Base-by-base conservation (phyloP, 495 filamentous ascomycete species). In the Aspergillus sparsus region DNA sequence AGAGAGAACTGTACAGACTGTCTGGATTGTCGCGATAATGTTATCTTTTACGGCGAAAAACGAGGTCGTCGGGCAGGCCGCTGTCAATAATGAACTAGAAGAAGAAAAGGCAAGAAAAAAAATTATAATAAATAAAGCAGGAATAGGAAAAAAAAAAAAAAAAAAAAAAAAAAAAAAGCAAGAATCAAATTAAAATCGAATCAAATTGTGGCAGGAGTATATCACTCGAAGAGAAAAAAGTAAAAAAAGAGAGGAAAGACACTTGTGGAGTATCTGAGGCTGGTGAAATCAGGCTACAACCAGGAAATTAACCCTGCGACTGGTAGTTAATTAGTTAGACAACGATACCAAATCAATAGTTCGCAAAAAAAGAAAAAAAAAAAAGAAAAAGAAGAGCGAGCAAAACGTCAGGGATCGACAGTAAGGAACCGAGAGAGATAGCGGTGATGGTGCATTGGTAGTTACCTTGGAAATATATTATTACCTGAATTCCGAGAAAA, bases 321-420 rank as follows among this genome's bases (percentile, higher is more conserved):
- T 33, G 31, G 15, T 39, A 31, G 36, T 21, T 16, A 2, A 12
- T 18, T 51, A 12, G 58, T 54, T 41, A 49, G 50, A 50, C 58
- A 60, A 41, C 50, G 57, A 47, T 27, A 3, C 21, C 21, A 36
- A 46, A 31, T 12, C 18, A 47, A 47, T 47, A 21, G 44, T 47
- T 15, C 6, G 15, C 33, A 57, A 57, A 53, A 57, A 56, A 11
- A 52, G 33, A 45, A 27, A 27, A 53, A 57, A 52, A 6, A 52
- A 41, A 45, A 27, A 27, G 3, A 27, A 27, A 27, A 27, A 27
- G 3, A 27, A 27, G 3, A 3, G 21, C 21, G 1, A 53, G 52
- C 51, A 11, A 52, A 41, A 45, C 53, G 59, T 62, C 56, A 45
- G 50, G 34, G 60, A 63, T 59, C 61, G 56, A 63, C 61, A 46